phyloP scores from a whole-genome alignment of 2,329 filamentous ascomycete genomes.

The Tympanopsis confertula region DNA sequence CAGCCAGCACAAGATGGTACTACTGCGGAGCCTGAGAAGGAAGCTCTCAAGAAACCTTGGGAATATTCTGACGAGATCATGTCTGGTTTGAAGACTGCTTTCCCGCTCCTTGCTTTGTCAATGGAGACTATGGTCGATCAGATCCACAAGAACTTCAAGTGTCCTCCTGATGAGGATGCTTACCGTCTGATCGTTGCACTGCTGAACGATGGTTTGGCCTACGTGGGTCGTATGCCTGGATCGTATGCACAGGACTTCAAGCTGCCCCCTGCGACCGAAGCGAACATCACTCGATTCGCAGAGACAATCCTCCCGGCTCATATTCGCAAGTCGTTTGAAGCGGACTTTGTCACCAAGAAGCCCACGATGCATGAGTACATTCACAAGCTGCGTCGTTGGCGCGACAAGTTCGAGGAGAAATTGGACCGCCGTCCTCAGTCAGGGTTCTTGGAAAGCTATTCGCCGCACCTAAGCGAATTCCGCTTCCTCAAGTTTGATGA shows the following conservation, averaged over 20 bases:
- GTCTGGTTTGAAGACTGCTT: constrained; percentile 89
- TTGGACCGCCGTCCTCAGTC: constrained; percentile 70
- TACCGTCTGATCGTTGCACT: constrained; percentile 95
- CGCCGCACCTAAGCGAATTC: constrained; percentile 89
- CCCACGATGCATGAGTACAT: constrained; percentile 99
- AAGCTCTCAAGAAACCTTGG: constrained; percentile 64
- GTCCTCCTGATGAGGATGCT: constrained; percentile 92
- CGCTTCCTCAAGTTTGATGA: constrained; percentile 97
- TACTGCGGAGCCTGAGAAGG: constrained; percentile 26
- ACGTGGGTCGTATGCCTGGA: constrained; percentile 75
- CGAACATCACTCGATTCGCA: constrained; percentile 91
- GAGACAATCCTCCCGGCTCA: constrained; percentile 90
- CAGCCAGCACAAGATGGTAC: constrained; percentile 7
- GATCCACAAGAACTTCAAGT: constrained; percentile 98
- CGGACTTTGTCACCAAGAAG: constrained; percentile 90
- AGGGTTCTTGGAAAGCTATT: constrained; percentile 72
- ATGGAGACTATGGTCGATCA: constrained; percentile 99
- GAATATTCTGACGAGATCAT: constrained; percentile 94
- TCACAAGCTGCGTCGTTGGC: constrained; percentile 87
- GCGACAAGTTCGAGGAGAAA: constrained; percentile 96
- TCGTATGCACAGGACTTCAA: constrained; percentile 88
- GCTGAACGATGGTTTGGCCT: constrained; percentile 86
- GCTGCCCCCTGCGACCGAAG: constrained; percentile 78
- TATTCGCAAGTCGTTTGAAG: constrained; percentile 91
- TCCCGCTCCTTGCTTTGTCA: constrained; percentile 84